A percentile compares a stretch with the other conserved stretches of the same genome.
Conservation (phyloP, 176 grass and related monocot genomes). For the Canna indica region DNA sequence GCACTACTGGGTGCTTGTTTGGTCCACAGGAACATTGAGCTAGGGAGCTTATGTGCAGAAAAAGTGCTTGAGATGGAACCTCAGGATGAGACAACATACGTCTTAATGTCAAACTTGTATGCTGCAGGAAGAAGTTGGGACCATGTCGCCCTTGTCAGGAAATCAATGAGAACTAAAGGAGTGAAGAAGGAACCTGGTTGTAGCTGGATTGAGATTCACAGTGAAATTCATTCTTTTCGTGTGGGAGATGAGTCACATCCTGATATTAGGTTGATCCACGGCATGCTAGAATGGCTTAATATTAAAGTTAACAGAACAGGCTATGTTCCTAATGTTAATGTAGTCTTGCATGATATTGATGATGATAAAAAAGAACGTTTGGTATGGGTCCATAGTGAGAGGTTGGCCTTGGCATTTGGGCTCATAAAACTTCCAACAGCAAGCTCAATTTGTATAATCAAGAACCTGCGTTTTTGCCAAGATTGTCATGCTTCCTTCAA, state of each 20-base stretch:
- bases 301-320: conserved; percentile 15
- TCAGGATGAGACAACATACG: conserved; percentile 25
- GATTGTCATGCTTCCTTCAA: conserved; percentile 22
- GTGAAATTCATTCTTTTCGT: conserved; percentile 24
- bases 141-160: conserved; percentile 23
- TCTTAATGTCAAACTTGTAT: conserved; percentile 26
- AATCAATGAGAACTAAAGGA: conserved; percentile 22
- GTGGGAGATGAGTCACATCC: conserved; percentile 18
- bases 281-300: conserved; percentile 21
- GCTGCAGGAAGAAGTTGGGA: conserved; percentile 20
- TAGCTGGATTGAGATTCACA: conserved; percentile 22
- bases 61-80: conserved; percentile 24
- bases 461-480: conserved; percentile 22
- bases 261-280: conserved; percentile 19
- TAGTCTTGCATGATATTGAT: conserved; percentile 17
- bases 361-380: conserved; percentile 17
- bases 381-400: conserved; percentile 21
- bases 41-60: conserved; percentile 20
- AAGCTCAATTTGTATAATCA: conserved; percentile 21
- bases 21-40: conserved; percentile 21
- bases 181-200: conserved; percentile 22
- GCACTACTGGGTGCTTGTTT: conserved; percentile 29
- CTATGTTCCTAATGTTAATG: conserved; percentile 16
- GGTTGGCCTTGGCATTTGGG: conserved; percentile 21
- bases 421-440: conserved; percentile 11